phyloP scores from a whole-genome alignment of 2,329 filamentous ascomycete species.

The Apiospora sp. region DNA sequence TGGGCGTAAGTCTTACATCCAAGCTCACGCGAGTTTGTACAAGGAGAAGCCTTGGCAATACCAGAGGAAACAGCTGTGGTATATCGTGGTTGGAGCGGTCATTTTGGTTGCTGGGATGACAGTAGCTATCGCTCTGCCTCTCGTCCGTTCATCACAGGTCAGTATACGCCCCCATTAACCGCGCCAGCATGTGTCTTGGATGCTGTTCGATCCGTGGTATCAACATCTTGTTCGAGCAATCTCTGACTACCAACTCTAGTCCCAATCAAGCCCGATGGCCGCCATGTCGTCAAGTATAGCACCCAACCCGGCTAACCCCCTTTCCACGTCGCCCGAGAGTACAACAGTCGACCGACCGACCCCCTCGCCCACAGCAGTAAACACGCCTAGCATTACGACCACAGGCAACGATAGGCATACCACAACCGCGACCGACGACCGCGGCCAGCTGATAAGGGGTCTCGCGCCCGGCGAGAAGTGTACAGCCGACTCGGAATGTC shows the following conservation, averaged over 20 bases:
- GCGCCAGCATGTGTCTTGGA: too few species aligned
- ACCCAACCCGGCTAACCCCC: neutral
- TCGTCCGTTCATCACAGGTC: conserved; percentile 3
- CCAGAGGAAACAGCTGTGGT: neutral
- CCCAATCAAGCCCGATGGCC: neutral
- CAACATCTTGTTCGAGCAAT: too few species aligned
- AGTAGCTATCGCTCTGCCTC: neutral
- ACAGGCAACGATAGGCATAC: neutral
- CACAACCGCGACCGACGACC: neutral
- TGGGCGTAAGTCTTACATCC: neutral
- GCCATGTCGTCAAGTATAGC: neutral
- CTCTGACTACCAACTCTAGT: neutral
- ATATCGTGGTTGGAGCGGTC: neutral
- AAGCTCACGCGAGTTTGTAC: neutral
- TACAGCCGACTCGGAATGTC: conserved; percentile 22
- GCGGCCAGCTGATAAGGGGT: neutral
- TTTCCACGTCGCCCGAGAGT: neutral
- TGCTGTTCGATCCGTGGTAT: too few species aligned
- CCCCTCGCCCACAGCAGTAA: neutral
- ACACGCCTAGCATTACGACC: neutral
- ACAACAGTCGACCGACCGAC: neutral
- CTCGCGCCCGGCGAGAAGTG: conserved; percentile 7
- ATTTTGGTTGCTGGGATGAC: neutral
- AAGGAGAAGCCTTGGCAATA: neutral
- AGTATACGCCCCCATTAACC: too few species aligned